These are phyloP conservation scores for Colletotrichum coccodes DNA, from an alignment of 2,329 filamentous ascomycete species.

Conservation along the genomic window DNA sequence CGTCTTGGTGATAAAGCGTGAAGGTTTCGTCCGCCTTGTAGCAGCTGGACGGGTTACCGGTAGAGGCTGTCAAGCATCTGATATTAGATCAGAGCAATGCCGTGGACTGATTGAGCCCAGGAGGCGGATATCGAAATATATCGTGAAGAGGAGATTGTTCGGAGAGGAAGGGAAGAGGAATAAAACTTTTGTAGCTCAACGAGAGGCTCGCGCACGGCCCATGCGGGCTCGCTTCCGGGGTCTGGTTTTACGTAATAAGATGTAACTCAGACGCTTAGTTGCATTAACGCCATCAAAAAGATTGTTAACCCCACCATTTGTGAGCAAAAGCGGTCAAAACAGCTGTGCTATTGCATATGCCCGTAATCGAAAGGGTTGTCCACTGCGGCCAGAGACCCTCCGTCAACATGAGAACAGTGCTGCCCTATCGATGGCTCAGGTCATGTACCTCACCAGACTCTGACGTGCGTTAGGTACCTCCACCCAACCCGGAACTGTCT, in stretches of 20 bases:
- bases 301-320: background rate
- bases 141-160: background rate
- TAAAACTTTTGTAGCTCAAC: constrained; percentile 7
- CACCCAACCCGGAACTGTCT: background rate
- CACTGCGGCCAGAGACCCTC: constrained; percentile 3
- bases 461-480: background rate
- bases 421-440: constrained; percentile 7
- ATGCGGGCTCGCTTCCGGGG: background rate
- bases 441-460: background rate
- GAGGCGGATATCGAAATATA: background rate
- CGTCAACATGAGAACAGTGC: background rate
- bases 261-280: background rate
- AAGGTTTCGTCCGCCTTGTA: too few species aligned
- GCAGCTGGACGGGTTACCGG: too few species aligned
- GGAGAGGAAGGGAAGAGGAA: background rate
- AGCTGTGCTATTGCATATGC: background rate
- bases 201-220: background rate
- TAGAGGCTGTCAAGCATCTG: too few species aligned
- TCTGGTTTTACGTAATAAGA: background rate
- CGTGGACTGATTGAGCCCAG: too few species aligned
- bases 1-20: too few species aligned
- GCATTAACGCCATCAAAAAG: background rate
- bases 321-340: background rate
- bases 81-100: too few species aligned
- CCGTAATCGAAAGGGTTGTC: background rate